Evolutionary conservation across 768 basidiomycete genomes (phyloP), one percentile per base, ranked within the genome.

Genomic region (Mycena galopus): DNA sequence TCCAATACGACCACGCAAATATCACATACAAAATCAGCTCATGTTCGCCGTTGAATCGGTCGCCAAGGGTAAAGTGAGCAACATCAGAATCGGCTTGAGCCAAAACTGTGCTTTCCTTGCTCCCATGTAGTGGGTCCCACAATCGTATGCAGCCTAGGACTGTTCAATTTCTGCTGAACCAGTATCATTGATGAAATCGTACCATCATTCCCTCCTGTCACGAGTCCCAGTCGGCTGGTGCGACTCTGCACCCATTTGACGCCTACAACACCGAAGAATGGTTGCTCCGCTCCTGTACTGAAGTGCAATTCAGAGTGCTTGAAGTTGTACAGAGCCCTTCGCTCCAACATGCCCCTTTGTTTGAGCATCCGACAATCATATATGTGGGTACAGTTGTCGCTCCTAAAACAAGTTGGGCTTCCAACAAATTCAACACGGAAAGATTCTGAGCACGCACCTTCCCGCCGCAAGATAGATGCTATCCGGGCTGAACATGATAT

Each of bases 171-270:
- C 42, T 17, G 19, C 51, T 30, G 56, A 21, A 17, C 12, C 21
- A 19, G 21, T 53, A 23, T 68, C 50, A 58, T 17, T n/a, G 11
- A 57, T 4, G 23, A 42, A 76, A 30, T 29, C 87, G 67, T 72
- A 92, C 92, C 92, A 77, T 94, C 92, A 39, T 87, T 83, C 0
- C 92, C 92, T 4, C 89, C 91, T 11, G 88, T 91, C 23, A 91
- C 78, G 23, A 93, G 83, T 5, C 89, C 88, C n/a, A 84, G 77
- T 71, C 50, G 85, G 80, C 80, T 79, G 14, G 76, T 67, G 56
- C 81, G 79, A 10, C 80, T 82, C 61, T 88, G 82, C 17, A 89
- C 79, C 92, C 92, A 93, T 56, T 87, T 79, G 25, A 84, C 83
- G 42, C 87, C 84, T 3, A 88, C 84, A 30, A 92, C 79, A 0